These are phyloP conservation scores for Leishmania guyanensis DNA, from an alignment of 208 protist genomes.

Conservation along the genomic window DNA sequence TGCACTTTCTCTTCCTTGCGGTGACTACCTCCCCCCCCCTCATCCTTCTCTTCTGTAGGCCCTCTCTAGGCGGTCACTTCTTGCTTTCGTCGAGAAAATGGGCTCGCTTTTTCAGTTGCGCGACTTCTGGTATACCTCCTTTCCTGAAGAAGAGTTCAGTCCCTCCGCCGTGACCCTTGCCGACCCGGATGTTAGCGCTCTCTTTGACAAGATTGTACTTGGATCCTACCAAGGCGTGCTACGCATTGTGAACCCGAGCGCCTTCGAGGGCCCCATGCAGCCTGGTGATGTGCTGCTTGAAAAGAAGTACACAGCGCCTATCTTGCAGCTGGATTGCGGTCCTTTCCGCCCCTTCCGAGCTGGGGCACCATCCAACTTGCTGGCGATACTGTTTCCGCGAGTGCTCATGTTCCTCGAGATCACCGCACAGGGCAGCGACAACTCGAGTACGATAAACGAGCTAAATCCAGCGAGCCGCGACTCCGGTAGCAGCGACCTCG, in stretches of 20 bases:
- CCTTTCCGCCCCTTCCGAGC: conserved; percentile 56
- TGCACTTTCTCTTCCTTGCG: neutral
- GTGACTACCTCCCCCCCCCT: neutral
- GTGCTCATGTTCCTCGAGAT: conserved; percentile 60
- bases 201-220: conserved; percentile 64
- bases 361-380: conserved; percentile 43
- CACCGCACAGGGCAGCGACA: conserved; percentile 13
- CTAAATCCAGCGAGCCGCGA: neutral
- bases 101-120: conserved; percentile 92
- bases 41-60: neutral
- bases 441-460: neutral
- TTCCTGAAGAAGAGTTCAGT: conserved; percentile 81
- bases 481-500: neutral
- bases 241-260: conserved; percentile 73
- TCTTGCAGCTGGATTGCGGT: conserved; percentile 86
- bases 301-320: conserved; percentile 82
- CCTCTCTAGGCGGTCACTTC: neutral
- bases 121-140: conserved; percentile 89
- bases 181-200: conserved; percentile 74
- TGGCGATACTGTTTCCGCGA: conserved; percentile 85
- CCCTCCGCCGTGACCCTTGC: conserved; percentile 57
- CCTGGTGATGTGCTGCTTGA: conserved; percentile 84
- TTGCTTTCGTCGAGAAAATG: conserved; percentile 39
- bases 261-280: conserved; percentile 49
- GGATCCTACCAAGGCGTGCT: conserved; percentile 89